phyloP scores from a whole-genome alignment of 352 stramenopile genomes.

The Halophytophthora polymorphica region DNA sequence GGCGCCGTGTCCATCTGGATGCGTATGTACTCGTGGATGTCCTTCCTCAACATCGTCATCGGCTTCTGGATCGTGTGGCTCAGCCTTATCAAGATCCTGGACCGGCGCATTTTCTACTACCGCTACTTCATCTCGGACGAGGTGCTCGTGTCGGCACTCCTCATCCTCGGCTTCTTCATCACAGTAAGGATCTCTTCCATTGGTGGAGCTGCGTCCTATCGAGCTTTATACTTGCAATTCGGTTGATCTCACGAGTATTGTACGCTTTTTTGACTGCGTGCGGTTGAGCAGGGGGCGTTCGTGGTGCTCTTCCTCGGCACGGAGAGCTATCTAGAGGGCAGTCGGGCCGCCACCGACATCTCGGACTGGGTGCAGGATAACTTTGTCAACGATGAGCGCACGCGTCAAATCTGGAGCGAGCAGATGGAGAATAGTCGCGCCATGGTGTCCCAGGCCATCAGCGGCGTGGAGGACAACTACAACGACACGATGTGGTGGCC shows the following conservation, averaged over 20 bases:
- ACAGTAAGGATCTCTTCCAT: too few species aligned
- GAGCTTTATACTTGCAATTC: too few species aligned
- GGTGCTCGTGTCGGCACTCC: conserved; percentile 71
- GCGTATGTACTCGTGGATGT: conserved; percentile 79
- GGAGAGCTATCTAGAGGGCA: conserved; percentile 86
- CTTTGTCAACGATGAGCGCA: conserved; percentile 87
- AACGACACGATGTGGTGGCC: conserved; percentile 90
- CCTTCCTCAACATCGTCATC: conserved; percentile 72
- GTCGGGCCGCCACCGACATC: conserved; percentile 62
- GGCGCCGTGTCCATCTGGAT: conserved; percentile 84
- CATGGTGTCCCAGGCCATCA: conserved; percentile 79
- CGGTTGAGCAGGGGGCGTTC: conserved; percentile 50
- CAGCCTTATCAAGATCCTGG: conserved; percentile 75
- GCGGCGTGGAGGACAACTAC: conserved; percentile 81
- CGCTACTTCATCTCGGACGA: conserved; percentile 88
- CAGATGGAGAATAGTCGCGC: conserved; percentile 78
- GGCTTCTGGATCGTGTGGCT: conserved; percentile 63
- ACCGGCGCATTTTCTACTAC: conserved; percentile 87
- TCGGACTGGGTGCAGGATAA: conserved; percentile 83
- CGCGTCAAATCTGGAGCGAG: conserved; percentile 77
- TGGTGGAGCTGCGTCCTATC: too few species aligned
- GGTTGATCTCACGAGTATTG: background rate
- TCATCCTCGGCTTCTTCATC: conserved; percentile 83
- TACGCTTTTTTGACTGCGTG: conserved; percentile 4
- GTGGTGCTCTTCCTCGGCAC: conserved; percentile 82